Evolutionary conservation across 2,329 filamentous ascomycete genomes (phyloP).

Genomic region (Aureobasidium mangrovei): DNA sequence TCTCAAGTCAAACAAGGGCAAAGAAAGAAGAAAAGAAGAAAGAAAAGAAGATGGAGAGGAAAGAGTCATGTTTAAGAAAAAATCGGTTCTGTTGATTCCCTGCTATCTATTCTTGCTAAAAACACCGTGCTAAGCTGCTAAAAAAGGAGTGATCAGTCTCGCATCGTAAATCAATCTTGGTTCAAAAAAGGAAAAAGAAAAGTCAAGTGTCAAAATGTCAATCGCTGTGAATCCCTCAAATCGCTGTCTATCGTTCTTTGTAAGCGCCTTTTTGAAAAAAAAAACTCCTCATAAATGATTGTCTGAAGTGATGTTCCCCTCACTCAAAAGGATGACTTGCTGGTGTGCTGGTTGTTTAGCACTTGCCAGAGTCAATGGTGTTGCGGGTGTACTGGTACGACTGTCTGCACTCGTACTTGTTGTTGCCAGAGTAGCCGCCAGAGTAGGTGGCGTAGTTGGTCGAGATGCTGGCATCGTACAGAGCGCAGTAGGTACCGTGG

Average conservation of each 20-base stretch:
- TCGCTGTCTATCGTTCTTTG: not conserved
- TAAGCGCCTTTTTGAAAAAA: not conserved
- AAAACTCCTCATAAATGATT: not conserved
- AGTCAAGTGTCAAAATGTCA: not conserved
- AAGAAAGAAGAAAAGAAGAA: not conserved
- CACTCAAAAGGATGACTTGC: not conserved
- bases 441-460: constrained; percentile 16
- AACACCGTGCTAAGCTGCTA: not conserved
- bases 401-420: constrained; percentile 16
- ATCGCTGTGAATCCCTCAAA: not conserved
- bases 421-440: constrained; percentile 13
- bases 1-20: too few species aligned
- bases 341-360: constrained; percentile 2
- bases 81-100: too few species aligned
- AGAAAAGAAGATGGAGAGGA: not conserved
- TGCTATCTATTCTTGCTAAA: not conserved
- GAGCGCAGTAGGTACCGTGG: constrained; percentile 20
- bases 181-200: not conserved
- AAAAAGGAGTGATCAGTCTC: not conserved
- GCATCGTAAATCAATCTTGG: constrained; percentile 1
- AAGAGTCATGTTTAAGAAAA: too few species aligned
- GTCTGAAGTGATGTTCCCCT: too few species aligned
- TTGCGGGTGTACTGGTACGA: constrained; percentile 15
- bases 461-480: constrained; percentile 18
- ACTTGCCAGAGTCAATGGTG: constrained; percentile 13